Conservation (phyloP, 2,329 filamentous ascomycete genomes). For the Scolecobasidium constrictum region DNA sequence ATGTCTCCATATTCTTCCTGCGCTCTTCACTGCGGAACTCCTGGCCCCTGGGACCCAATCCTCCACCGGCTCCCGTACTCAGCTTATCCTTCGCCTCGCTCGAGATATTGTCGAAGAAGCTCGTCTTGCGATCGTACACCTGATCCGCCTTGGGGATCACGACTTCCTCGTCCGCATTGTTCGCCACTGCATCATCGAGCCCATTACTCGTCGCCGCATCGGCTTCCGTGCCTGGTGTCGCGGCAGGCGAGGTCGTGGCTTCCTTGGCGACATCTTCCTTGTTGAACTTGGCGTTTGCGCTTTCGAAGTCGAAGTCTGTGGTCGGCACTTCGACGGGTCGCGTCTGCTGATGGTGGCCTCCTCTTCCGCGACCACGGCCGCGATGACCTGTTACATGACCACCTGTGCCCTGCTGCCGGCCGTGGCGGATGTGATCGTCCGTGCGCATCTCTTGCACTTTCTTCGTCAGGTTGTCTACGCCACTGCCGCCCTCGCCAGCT, state of each 20-base stretch:
- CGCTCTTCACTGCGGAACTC: conserved; percentile 91
- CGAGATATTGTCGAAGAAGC: conserved; percentile 98
- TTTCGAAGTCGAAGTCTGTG: conserved; percentile 86
- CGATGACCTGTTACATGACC: conserved; percentile 26
- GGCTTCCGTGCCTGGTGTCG: conserved; percentile 27
- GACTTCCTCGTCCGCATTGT: conserved; percentile 24
- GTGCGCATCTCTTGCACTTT: conserved; percentile 71
- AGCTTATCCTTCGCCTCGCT: conserved; percentile 85
- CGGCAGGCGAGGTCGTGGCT: conserved; percentile 58
- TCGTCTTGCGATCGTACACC: conserved; percentile 74
- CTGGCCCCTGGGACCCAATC: conserved; percentile 61
- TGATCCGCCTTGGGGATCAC: conserved; percentile 30
- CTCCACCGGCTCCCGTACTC: conserved; percentile 51
- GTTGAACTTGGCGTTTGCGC: conserved; percentile 79
- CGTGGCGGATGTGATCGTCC: conserved; percentile 41
- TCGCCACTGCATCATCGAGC: conserved; percentile 20
- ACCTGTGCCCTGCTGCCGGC: conserved; percentile 34
- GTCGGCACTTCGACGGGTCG: conserved; percentile 77
- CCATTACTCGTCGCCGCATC: conserved; percentile 18
- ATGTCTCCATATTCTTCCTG: conserved; percentile 93
- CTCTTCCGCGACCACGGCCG: conserved; percentile 33
- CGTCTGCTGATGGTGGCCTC: conserved; percentile 35
- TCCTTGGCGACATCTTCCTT: conserved; percentile 82
- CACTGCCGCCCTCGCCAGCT: conserved; percentile 13
- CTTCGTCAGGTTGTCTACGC: conserved; percentile 60